phyloP scores from a whole-genome alignment of 164 flowering plant species.

The Santalum album region DNA sequence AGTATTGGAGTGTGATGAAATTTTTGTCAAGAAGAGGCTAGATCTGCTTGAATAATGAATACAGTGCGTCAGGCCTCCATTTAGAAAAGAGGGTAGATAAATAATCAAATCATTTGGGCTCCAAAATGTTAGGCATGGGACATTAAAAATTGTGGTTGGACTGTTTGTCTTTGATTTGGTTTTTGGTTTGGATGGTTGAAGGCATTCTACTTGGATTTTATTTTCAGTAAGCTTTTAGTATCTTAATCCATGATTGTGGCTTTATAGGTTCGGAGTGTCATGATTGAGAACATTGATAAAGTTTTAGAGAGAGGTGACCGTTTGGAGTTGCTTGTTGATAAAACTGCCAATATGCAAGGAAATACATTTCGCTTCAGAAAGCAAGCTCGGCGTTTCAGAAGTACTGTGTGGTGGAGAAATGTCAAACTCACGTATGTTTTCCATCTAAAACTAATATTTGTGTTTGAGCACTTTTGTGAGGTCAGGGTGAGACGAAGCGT shows the following conservation, averaged over 20 bases:
- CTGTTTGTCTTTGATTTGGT: too few species aligned
- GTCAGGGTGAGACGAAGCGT: neutral
- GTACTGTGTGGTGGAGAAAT: constrained; percentile 74
- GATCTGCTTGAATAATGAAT: neutral
- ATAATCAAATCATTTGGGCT: too few species aligned
- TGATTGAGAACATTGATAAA: constrained; percentile 84
- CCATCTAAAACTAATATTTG: neutral
- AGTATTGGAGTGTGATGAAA: too few species aligned
- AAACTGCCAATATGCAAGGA: constrained; percentile 61
- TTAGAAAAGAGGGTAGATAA: too few species aligned
- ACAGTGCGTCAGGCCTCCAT: neutral
- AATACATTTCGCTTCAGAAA: constrained; percentile 63
- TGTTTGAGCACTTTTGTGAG: neutral
- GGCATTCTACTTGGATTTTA: neutral
- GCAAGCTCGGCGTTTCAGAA: constrained; percentile 61
- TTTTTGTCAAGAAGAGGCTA: neutral
- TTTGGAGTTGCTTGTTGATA: constrained; percentile 65
- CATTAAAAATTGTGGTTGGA: too few species aligned
- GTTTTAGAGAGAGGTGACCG: constrained; percentile 87
- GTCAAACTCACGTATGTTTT: constrained; percentile 62
- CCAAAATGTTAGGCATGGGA: too few species aligned
- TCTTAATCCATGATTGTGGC: neutral
- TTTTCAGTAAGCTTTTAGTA: too few species aligned
- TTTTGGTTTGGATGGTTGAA: neutral
- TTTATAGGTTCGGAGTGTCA: constrained; percentile 63